Evolutionary conservation across 2,329 filamentous ascomycete species (phyloP).

Genomic region (Cephalotrichum gorgonifer): DNA sequence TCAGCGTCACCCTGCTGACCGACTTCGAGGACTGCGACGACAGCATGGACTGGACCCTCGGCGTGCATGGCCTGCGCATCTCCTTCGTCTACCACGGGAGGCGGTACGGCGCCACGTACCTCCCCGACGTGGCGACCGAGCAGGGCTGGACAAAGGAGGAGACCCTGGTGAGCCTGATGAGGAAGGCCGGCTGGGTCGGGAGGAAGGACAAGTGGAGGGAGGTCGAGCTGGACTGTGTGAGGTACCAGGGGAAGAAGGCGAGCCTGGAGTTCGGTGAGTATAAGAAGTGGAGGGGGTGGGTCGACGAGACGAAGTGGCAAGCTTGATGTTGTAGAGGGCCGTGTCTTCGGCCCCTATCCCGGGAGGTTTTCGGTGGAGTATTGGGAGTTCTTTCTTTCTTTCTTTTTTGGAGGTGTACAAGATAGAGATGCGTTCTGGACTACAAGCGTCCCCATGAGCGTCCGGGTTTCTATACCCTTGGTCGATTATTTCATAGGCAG

Average conservation of each 20-base stretch:
- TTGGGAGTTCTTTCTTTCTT: too few relatives aligned
- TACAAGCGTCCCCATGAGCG: too few relatives aligned
- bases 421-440: background rate
- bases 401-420: background rate
- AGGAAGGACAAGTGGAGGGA: conserved; percentile 71
- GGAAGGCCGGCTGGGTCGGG: conserved; percentile 88
- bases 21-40: conserved; percentile 69
- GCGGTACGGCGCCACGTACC: conserved; percentile 76
- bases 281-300: conserved; percentile 71
- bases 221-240: conserved; percentile 66
- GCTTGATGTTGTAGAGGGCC: too few relatives aligned
- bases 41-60: conserved; percentile 76
- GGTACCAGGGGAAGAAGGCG: conserved; percentile 79
- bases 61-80: conserved; percentile 78
- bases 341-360: background rate
- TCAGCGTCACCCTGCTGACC: conserved; percentile 71
- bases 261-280: conserved; percentile 63
- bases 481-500: background rate
- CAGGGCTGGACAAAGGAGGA: conserved; percentile 95
- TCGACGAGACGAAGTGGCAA: conserved; percentile 23
- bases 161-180: conserved; percentile 78
- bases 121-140: conserved; percentile 84
- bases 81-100: conserved; percentile 66
- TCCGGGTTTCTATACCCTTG: too few relatives aligned
- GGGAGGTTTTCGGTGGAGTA: too few relatives aligned